phyloP scores from a whole-genome alignment of 306 rosid genomes.

The Prunus armeniaca region DNA sequence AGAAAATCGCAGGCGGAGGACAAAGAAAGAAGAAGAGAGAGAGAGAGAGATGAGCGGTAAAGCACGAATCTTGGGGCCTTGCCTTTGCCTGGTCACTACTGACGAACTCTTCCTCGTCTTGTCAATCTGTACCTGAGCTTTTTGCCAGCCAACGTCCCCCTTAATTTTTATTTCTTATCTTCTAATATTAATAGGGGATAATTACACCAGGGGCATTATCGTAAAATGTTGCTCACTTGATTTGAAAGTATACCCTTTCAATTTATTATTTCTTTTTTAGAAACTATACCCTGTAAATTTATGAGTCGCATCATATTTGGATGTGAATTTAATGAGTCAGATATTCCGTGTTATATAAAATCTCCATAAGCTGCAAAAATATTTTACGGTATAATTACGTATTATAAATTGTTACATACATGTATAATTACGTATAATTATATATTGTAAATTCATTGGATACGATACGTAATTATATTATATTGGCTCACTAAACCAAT shows the following conservation, averaged over 20 bases:
- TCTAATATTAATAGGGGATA: not conserved
- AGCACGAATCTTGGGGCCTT: constrained; percentile 33
- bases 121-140: not conserved
- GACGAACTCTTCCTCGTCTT: constrained; percentile 4
- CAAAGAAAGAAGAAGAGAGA: not conserved
- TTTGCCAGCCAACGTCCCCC: not conserved
- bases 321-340: too few species aligned
- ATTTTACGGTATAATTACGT: too few species aligned
- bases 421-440: too few species aligned
- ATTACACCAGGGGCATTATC: not conserved
- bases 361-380: too few species aligned
- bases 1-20: constrained; percentile 21
- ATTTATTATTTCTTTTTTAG: too few species aligned
- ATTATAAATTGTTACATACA: too few species aligned
- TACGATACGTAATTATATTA: too few species aligned
- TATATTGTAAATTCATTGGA: too few species aligned
- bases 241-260: not conserved
- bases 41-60: constrained; percentile 37
- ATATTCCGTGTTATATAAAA: too few species aligned
- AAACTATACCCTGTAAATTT: too few species aligned
- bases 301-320: too few species aligned
- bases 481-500: too few species aligned
- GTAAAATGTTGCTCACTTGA: not conserved
- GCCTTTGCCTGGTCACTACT: constrained; percentile 18
- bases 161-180: not conserved